Evolutionary conservation across 2,329 filamentous ascomycete genomes (phyloP), one percentile per base, ranked within the genome.

Genomic region (Aspergillus sp.): DNA sequence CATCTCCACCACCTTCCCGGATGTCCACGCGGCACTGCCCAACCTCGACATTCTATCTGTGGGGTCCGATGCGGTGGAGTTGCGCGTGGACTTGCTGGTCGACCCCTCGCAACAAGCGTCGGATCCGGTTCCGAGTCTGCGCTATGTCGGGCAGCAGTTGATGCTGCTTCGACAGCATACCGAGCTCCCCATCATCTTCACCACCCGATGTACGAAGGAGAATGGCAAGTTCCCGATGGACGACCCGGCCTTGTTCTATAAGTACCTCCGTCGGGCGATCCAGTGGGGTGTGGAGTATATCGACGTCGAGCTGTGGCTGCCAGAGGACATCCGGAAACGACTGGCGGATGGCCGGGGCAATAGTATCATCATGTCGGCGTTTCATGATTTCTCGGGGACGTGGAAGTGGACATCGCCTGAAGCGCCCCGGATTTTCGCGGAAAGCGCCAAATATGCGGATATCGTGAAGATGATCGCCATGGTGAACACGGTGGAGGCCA

Each of bases 391-490:
- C 65, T 91, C 89, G 0, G 88, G 89, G 1, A 86, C 79, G 1
- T 93, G 93, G 78, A 89, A 87, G 64, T 95, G 90, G 90, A 87
- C 88, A 1, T 89, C 88, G 0, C 73, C 81, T 5, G 81, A 88
- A 59, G 89, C 89, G 1, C 83, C 88, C 63, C 76, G 81, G 10
- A 80, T 93, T 3, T 95, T 92, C 61, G 77, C 83, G 54, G 81
- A 86, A 59, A 89, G 88, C 7, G 82, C 83, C 44, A 83, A 84
- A 53, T 91, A 91, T 60, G 88, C 88, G 44, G 89, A 95, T 68
- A 89, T 95, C 52, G 86, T 95, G 65, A 95, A 94, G 76, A 94
- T 95, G 88, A 94, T 94, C 64, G 86, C 88, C 29, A 87, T 92
- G 65, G 89, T 91, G 65, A 87, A 85, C 66, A 87, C 88, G 38